These are phyloP conservation scores for Cryomyces antarcticus DNA, from an alignment of 495 filamentous ascomycete species.

Conservation along the genomic window DNA sequence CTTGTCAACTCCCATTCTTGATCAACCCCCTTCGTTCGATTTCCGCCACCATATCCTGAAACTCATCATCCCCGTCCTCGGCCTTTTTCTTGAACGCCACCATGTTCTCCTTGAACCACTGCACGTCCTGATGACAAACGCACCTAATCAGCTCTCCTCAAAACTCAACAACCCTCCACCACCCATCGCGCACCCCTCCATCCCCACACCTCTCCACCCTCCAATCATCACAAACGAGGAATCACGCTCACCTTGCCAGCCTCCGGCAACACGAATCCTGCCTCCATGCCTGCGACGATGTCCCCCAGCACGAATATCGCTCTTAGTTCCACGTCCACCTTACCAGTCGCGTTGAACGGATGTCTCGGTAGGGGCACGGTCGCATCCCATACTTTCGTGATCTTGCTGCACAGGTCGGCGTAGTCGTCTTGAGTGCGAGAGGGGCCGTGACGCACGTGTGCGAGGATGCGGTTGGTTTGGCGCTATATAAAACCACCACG, in stretches of 20 bases:
- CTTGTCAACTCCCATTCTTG: no score
- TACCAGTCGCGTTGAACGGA: conserved; percentile 7
- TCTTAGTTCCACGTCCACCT: conserved; percentile 4
- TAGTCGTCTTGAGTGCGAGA: conserved; percentile 6
- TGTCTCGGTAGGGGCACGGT: conserved; percentile 7
- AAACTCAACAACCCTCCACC: no score
- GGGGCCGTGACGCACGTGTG: conserved; percentile 10
- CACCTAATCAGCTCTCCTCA: no score
- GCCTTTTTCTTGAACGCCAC: conserved; percentile 8
- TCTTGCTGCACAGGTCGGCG: conserved; percentile 1
- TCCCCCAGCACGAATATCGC: conserved; percentile 10
- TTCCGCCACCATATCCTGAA: conserved; percentile 34
- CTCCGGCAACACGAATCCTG: conserved; percentile 4
- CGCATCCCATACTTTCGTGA: conserved; percentile 6
- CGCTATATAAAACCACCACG: conserved; percentile 11
- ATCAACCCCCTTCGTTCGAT: conserved; percentile 10
- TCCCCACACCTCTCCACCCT: conserved; percentile 7
- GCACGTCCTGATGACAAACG: conserved; percentile 4
- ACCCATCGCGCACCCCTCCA: conserved; percentile 9
- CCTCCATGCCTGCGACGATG: conserved; percentile 9
- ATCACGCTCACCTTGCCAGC: conserved; percentile 6
- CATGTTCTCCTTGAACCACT: conserved; percentile 12
- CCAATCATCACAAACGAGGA: conserved; percentile 6
- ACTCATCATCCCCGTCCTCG: conserved; percentile 9
- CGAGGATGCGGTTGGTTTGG: conserved; percentile 10